These are phyloP conservation scores for Exidia glandulosa DNA, from an alignment of 768 basidiomycete species.

Conservation along the genomic window DNA sequence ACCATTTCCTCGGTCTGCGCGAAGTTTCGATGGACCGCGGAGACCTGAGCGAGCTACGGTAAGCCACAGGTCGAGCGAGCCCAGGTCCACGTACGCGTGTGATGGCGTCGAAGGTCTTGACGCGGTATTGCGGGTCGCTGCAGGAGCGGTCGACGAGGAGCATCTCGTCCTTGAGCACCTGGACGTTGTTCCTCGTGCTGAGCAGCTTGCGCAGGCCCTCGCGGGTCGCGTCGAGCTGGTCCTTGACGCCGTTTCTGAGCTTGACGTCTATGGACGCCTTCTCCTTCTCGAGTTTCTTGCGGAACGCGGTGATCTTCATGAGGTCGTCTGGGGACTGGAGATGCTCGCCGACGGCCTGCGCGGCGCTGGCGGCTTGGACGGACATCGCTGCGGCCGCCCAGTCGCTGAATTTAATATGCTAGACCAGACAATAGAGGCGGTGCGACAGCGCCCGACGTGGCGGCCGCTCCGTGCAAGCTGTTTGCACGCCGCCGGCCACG, in stretches of 20 bases:
- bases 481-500: too few species aligned
- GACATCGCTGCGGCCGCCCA: conserved; percentile 3
- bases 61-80: neutral
- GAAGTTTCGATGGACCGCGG: conserved; percentile 90
- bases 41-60: conserved; percentile 51
- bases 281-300: conserved; percentile 94
- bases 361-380: conserved; percentile 29
- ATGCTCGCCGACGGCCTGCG: conserved; percentile 80
- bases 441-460: too few species aligned
- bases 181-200: conserved; percentile 64
- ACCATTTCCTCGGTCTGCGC: conserved; percentile 94
- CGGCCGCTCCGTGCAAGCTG: too few species aligned
- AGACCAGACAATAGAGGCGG: neutral
- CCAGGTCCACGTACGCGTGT: conserved; percentile 53
- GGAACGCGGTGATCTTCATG: conserved; percentile 72
- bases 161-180: conserved; percentile 81
- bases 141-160: conserved; percentile 64
- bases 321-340: conserved; percentile 92
- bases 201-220: conserved; percentile 79
- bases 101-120: conserved; percentile 91
- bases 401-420: neutral
- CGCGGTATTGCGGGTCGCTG: conserved; percentile 61
- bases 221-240: conserved; percentile 83
- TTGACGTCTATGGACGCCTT: conserved; percentile 88
- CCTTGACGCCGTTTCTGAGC: conserved; percentile 83